Base-by-base conservation (phyloP, 345 rosid species). In the Syzygium aromaticum region DNA sequence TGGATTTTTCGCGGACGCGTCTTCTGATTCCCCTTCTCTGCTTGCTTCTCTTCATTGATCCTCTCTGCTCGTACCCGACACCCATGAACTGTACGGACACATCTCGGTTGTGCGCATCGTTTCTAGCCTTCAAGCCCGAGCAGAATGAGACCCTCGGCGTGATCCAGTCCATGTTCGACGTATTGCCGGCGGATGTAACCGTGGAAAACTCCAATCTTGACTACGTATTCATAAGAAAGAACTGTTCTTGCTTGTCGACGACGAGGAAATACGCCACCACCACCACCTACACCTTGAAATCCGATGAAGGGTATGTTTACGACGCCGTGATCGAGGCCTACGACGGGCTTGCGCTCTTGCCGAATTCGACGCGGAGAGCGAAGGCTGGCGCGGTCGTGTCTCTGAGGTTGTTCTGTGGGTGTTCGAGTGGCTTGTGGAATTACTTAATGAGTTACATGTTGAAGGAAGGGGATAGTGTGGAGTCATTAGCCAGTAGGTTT, bases 141-240 rank as follows among this genome's bases (percentile, higher is more conserved):
- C 86, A 87, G 77, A 95, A 95, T 89, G 95, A 91, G 90, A 92
- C 96, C 25, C 88, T 95, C 61, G 30, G 90, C 8, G 90, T 97
- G 90, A 94, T 97, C 90, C 96, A 92, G 85, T 95, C 98, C 95
- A 97, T 97, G 99, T 97, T 97, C 87, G 99, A 97, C 89, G 96
- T 91, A 22, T 86, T 93, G 78, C 93, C 98, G 6, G 87, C 89
- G 63, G 98, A 96, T 86, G 90, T 96, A 63, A 95, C 98, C 16
- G 84, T 90, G 13, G 94, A 93, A 5, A 90, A 86, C 88, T 88
- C 92, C 86, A 91, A 84, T 77, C 90, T 89, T 54, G 94, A 90
- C 84, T 97, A 95, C 90, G 49, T 95, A 67, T 97, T 93, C 89
- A 56, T 97, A 7, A 95, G 63, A 86, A 97, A 97, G 91, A 97